Percentiles rank a stretch among this genome's conserved stretches.
Evolutionary conservation across 192 early-diverging fungal genomes (phyloP).

Genomic region (Coemansia asiatica): DNA sequence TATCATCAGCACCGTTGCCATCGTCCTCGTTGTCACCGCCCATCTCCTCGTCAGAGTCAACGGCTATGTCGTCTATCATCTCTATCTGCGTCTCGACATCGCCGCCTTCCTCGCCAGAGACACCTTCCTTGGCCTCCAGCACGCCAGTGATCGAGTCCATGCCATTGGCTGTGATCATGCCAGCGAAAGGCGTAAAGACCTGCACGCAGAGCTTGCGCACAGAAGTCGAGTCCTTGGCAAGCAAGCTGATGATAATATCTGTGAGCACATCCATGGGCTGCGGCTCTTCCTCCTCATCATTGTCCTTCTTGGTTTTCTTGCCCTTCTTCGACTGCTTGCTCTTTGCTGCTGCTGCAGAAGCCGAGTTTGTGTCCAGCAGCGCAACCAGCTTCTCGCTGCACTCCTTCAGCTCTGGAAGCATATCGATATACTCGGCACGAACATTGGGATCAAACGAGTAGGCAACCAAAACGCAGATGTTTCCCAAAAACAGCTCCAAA

Average conservation of each 20-base stretch:
- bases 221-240: slow-evolving; percentile 78
- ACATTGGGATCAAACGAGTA: slow-evolving; percentile 66
- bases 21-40: slow-evolving; percentile 45
- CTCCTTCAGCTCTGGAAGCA: slow-evolving; percentile 70
- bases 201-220: slow-evolving; percentile 75
- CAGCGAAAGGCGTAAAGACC: slow-evolving; percentile 83
- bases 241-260: slow-evolving; percentile 86
- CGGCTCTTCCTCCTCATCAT: slow-evolving; percentile 61
- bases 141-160: slow-evolving; percentile 77
- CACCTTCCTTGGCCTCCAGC: slow-evolving; percentile 61
- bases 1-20: slow-evolving; percentile 48
- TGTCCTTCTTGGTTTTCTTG: slow-evolving; percentile 23
- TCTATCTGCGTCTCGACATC: slow-evolving; percentile 58
- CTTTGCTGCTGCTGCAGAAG: slow-evolving; percentile 32
- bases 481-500: slow-evolving; percentile 41
- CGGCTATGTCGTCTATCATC: slow-evolving; percentile 20
- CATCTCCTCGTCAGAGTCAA: slow-evolving; percentile 11
- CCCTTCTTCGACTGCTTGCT: slow-evolving; percentile 51
- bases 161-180: slow-evolving; percentile 69
- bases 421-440: slow-evolving; percentile 55
- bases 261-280: slow-evolving; percentile 90
- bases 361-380: slow-evolving; percentile 15
- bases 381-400: slow-evolving; percentile 72
- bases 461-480: slow-evolving; percentile 28
- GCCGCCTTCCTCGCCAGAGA: slow-evolving; percentile 58